Base-by-base conservation (phyloP, 148 eudicot species). In the Cornus suecica region DNA sequence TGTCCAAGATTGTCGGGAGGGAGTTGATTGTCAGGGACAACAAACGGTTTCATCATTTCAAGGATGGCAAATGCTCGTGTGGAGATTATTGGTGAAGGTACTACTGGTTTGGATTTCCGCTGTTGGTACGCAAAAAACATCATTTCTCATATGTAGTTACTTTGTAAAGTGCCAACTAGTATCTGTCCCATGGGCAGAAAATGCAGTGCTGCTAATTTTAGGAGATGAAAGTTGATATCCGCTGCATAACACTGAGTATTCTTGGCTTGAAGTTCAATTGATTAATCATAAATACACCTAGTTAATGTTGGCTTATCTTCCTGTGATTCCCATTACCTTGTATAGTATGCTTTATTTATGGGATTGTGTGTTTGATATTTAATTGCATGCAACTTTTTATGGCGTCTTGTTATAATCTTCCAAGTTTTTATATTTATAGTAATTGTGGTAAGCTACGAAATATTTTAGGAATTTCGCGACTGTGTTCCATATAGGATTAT, bases 1-100 rank as follows among this genome's bases (percentile, higher is more conserved):
- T 90, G 94, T 90, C 94, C 26, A 89, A 77, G 75, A 84, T 91
- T 69, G 92, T 87, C 61, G 90, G 91, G 16, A 78, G 91, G 71
- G 95, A 91, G 74, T 76, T 89, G 76, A 89, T 91, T 69, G 89
- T 89, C 6, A 84, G 95, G 78, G 92, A 91, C 70, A 87, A 84
- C 71, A 89, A 89, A 70, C 80, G 96, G 82, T 88, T 90, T 70
- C 94, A 90, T 76, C 92, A 88, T 82, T 90, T 90, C 83, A 88
- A 85, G 87, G 94, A 89, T 78, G 95, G 95, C 8, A 88, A 87
- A 70, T 91, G 92, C 82, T 88, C 95, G 30, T 88, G 92, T 72
- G 86, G 87, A 75, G 95, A 87, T 77, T 91, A 91, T 77, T 90
- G 91, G 90, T 90, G 85, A 88, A 71, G 32, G 2, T 73, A 60